A percentile compares a stretch with the other conserved stretches of the same genome.
Conservation (phyloP, 192 early-diverging fungal species). For the Entrophospora sp. region DNA sequence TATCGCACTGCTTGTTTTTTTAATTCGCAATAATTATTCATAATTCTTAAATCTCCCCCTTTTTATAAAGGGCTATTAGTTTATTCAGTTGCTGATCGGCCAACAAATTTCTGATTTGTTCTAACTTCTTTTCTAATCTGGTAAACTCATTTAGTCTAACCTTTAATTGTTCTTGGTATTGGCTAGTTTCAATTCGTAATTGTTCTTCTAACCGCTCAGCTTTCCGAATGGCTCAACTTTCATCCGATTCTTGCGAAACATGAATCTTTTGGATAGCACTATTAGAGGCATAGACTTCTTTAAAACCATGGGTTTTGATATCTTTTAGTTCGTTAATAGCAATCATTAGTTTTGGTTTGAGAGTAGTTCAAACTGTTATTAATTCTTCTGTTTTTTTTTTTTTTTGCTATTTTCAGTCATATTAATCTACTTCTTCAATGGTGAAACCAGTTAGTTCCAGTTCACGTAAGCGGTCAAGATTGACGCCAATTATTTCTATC, state of each 20-base stretch:
- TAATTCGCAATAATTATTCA: too few relatives aligned
- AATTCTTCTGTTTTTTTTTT: conserved; percentile 5
- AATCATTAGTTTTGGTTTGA: neutral
- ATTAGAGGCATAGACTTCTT: neutral
- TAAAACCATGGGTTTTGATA: neutral
- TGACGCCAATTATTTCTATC: neutral
- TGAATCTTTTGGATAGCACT: too few relatives aligned
- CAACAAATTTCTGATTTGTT: neutral
- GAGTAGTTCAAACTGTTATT: neutral
- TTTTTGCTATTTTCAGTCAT: conserved; percentile 1
- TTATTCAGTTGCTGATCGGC: neutral
- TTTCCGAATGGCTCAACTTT: too few relatives aligned
- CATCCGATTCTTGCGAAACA: too few relatives aligned
- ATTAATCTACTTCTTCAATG: conserved; percentile 3
- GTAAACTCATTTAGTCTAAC: too few relatives aligned
- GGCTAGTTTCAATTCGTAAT: too few relatives aligned
- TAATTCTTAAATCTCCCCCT: conserved; percentile 6
- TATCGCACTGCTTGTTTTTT: too few relatives aligned
- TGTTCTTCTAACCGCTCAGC: too few relatives aligned
- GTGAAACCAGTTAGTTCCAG: neutral
- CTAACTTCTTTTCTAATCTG: neutral
- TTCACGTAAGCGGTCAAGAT: neutral
- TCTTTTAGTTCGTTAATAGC: neutral
- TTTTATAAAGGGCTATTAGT: neutral
- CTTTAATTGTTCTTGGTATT: too few relatives aligned